Evolutionary conservation across 805 yeast genomes (phyloP), one percentile per base, ranked within the genome.

Genomic region (Debaryomyces castellii): DNA sequence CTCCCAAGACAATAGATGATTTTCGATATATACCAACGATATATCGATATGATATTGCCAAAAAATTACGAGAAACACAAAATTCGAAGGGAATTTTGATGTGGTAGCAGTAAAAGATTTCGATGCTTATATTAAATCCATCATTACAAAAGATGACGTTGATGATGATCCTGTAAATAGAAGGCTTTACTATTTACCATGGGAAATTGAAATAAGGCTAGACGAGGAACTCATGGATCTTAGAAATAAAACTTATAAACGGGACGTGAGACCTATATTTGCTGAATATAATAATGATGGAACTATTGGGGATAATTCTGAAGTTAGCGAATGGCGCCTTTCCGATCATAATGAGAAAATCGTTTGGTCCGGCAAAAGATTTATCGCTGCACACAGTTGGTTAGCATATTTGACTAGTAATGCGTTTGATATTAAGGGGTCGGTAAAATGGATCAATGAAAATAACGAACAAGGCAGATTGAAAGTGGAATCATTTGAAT

Each of bases 1-100:
- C 16, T 14, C 34, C 20, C 10, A 14, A 2, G 4, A 14, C 20
- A 14, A 17, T 39, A 10, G 41, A 39, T 39, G 4, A 39, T 18
- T 21, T 7, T 16, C 33, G 11, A 23, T 24, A 12, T 5, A 23
- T 39, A 4, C 41, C 33, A 16, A 14, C 33, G 3, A 24, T 39
- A 3, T 39, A 12, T 20, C 14, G 33, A 2, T 39, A 39, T 24
- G 33, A 39, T 24, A 39, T 39, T 5, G 33, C 18, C 2, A 12
- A 39, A 39, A 39, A 20, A 25, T 39, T 18, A 39, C 41, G 23
- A 23, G 17, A 24, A 16, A 39, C n/a, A 39, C 41, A 14, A 39
- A 3, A 11, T 39, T 39, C 10, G 18, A 23, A 39, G 41, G 41
- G 7, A n/a, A 21, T 3, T 39, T 39, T 23, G 20, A 38, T 22